Evolutionary conservation across 1,139 yeast genomes (phyloP), one percentile per base, ranked within the genome.

Genomic region (Yamadazyma conglobata): DNA sequence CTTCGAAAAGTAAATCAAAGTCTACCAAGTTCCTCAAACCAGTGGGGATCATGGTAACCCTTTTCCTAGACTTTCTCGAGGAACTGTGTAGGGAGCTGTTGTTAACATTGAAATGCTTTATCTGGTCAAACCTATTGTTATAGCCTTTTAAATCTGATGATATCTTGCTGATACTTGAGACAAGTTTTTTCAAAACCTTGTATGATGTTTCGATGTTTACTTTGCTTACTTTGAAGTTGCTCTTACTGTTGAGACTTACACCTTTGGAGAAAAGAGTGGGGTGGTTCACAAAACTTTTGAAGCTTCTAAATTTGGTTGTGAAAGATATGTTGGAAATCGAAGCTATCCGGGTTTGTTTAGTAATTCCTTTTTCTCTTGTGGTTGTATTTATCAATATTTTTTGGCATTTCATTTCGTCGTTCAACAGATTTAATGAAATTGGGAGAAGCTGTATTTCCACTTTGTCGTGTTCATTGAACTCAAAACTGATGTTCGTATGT

Each of bases 381-480:
- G 26, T 25, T 14, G 40, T 20, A 17, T 47, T 52, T 7, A 64
- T 29, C 10, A 48, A 24, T 2, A 67, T 41, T 19, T 55, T 56
- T 10, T 58, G 57, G n/a, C 69, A 52, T 11, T 42, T 52, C 25
- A 69, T 35, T 11, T 50, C 49, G 15, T 56, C 51, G 14, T 52
- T 50, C 3, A 44, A 34, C 24, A 62, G 52, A 34, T 62, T 64
- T 38, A 48, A 65, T 3, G 64, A 52, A 1, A 70, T 40, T 1
- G 78, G 78, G 9, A 60, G 52, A 0, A 69, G 33, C 2, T 55
- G 42, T 0, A 47, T 32, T 16, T 44, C 49, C 2, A 64, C 15
- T 0, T 10, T 33, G 1, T 38, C 30, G 4, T 32, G 30, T 2
- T 38, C 28, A 6, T 39, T 31, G 7, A 54, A 25, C 4, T 30